Base-by-base conservation (phyloP, 352 stramenopile genomes). In the Globisporangium barbulae region DNA sequence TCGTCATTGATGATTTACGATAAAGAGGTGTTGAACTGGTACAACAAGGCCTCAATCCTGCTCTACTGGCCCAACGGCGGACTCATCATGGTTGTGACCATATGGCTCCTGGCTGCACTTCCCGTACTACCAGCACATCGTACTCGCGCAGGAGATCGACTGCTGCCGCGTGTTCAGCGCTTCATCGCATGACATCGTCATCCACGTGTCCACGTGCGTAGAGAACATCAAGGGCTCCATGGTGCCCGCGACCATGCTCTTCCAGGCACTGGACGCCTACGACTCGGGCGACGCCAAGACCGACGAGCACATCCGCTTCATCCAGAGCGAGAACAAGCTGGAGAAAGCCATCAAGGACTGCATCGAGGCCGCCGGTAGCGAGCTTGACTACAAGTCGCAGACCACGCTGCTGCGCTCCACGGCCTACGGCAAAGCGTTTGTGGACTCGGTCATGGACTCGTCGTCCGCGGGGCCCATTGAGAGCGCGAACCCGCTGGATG, bases 401-500 rank as follows among this genome's bases (percentile, higher is more conserved):
- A 90, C 89, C 5, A 79, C 78, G 41, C 73, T 96, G 21, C 66
- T 97, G 60, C 85, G 88, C 21, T 90, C 90, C 7, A 90, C 79
- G 6, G 90, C 89, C 30, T 97, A 97, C 63, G 91, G 90, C 15
- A 97, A 92, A 64, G 91, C 82, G 63, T 97, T 97, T 59, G 85
- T 89, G 22, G 85, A 94, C 61, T 83, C 81, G 28, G 80, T 73
- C 3, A 75, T 81, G 69, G 79, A 85, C 37, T 68, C 72, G 17
- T 71, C 76, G 0, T 47, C 71, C 2, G 63, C 73, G 7, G 54
- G 69, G 10, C 63, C 67, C 1, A 52, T 72, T 21, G 69, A 61
- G 31, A 48, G 57, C 0, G 52, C 53, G 44, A 73, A 53, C 28
- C 67, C 83, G 59, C 63, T 90, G 55, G 88, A 96, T 47, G 65